Evolutionary conservation across 73 alveolate genomes (phyloP).

Genomic region (Paraurostyla sp.): DNA sequence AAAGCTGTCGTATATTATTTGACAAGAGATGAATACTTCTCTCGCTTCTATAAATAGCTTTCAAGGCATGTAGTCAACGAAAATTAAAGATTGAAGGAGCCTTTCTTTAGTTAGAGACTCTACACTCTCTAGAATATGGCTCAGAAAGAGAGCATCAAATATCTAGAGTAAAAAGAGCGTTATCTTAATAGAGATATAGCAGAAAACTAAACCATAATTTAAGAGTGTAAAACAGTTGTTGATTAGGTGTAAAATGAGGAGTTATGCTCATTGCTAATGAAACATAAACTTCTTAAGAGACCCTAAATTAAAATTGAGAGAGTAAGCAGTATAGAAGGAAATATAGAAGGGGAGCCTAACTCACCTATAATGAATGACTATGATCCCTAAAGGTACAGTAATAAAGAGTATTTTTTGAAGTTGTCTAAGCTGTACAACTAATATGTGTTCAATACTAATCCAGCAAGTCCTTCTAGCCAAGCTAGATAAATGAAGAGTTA

Average conservation of each 20-base stretch:
- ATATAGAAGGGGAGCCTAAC: not conserved
- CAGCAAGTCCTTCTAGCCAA: no score
- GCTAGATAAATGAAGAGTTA: no score
- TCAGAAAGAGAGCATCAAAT: not conserved
- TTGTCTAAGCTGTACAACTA: not conserved
- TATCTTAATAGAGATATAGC: not conserved
- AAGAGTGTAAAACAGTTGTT: not conserved
- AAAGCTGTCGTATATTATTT: slow-evolving; percentile 30
- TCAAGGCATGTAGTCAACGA: not conserved
- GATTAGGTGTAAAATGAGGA: slow-evolving; percentile 32
- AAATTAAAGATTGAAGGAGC: not conserved
- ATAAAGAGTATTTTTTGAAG: slow-evolving; percentile 18
- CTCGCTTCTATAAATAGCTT: slow-evolving; percentile 15
- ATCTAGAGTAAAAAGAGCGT: not conserved
- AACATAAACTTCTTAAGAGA: not conserved
- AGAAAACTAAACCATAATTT: not conserved
- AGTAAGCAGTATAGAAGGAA: not conserved
- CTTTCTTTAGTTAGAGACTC: slow-evolving; percentile 3
- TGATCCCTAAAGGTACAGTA: slow-evolving; percentile 22
- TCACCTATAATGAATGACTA: not conserved
- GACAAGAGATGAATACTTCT: slow-evolving; percentile 25
- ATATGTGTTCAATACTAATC: slow-evolving; percentile 9
- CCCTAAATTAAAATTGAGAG: slow-evolving; percentile 45
- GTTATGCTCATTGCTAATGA: not conserved
- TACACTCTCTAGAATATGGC: slow-evolving; percentile 1